A percentile compares a stretch with the other conserved stretches of the same genome.
Evolutionary conservation across 192 early-diverging fungal species (phyloP).

Genomic region (Coemansia erecta): DNA sequence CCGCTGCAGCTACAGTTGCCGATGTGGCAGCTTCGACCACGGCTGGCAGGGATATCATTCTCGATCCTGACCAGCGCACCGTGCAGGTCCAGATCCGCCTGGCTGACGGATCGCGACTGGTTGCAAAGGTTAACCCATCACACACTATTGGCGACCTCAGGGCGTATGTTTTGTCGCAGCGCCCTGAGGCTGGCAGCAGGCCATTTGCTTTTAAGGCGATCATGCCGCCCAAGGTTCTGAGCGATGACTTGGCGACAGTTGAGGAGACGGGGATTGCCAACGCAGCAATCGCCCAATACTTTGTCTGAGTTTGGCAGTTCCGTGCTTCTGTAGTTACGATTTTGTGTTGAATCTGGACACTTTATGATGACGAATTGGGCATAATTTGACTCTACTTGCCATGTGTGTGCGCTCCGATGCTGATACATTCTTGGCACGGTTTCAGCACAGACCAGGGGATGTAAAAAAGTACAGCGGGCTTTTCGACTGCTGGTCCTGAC

Average conservation of each 20-base stretch:
- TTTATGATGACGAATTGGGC: too few species aligned
- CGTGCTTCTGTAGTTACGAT: neutral
- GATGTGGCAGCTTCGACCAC: conserved; percentile 28
- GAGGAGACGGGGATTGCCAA: conserved; percentile 85
- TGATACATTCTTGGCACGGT: too few species aligned
- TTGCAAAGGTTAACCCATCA: conserved; percentile 88
- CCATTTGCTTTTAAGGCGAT: conserved; percentile 76
- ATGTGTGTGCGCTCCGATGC: too few species aligned
- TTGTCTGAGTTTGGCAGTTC: conserved; percentile 17
- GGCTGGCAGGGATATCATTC: conserved; percentile 36
- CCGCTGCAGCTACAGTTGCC: conserved; percentile 29
- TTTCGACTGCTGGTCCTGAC: too few species aligned
- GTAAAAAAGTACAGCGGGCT: too few species aligned
- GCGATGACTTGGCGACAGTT: conserved; percentile 67
- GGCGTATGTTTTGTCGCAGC: conserved; percentile 67
- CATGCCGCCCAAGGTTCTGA: conserved; percentile 84
- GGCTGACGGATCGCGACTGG: conserved; percentile 82
- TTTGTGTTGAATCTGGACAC: too few species aligned
- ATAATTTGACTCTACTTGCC: too few species aligned
- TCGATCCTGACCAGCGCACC: conserved; percentile 74
- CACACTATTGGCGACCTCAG: conserved; percentile 87
- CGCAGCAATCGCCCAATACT: conserved; percentile 77
- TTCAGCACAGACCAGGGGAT: too few species aligned
- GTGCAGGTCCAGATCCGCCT: conserved; percentile 92
- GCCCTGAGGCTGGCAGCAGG: conserved; percentile 59